These are phyloP conservation scores for Lathyrus tuberosus DNA, from an alignment of 306 rosid species.

Conservation along the genomic window DNA sequence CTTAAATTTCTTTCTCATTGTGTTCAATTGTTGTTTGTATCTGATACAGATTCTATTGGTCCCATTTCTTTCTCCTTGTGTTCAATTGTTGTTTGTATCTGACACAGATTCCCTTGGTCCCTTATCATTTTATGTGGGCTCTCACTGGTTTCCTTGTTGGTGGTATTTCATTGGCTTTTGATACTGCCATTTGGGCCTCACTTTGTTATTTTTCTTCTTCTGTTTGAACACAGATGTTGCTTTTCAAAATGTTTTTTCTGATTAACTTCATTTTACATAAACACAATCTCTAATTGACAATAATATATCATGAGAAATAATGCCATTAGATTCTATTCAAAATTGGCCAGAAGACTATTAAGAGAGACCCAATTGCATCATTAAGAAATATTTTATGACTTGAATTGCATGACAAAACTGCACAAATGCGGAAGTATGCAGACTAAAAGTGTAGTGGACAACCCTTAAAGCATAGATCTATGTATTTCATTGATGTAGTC, in stretches of 20 bases:
- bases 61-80: background rate
- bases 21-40: background rate
- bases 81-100: background rate
- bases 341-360: background rate
- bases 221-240: background rate
- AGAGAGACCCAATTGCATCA: background rate
- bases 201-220: background rate
- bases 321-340: background rate
- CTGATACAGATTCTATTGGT: background rate
- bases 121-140: background rate
- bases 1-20: background rate
- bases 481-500: background rate
- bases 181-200: background rate
- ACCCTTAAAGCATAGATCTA: background rate
- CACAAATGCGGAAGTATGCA: background rate
- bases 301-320: background rate
- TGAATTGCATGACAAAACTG: background rate
- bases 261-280: background rate
- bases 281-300: background rate
- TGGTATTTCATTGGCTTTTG: conserved; percentile 5
- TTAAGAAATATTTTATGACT: background rate
- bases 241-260: background rate
- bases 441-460: background rate
- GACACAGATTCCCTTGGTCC: background rate
- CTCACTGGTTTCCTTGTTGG: background rate